Evolutionary conservation across 2,329 filamentous ascomycete species (phyloP).

Genomic region (Fusarium circinatum): DNA sequence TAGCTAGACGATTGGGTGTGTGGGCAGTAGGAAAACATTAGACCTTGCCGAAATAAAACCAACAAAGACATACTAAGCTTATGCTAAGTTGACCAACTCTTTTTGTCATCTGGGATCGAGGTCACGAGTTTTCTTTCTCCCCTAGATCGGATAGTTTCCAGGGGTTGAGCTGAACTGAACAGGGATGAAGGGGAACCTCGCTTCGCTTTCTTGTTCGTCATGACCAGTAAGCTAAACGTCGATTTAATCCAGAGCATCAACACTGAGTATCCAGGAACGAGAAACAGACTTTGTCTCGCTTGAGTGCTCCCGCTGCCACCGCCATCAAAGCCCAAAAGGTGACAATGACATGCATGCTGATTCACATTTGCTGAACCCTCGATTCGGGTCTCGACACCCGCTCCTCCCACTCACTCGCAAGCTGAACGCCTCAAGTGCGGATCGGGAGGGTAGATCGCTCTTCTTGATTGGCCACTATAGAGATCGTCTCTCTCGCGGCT

Average conservation of each 20-base stretch:
- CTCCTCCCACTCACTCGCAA: slow-evolving; percentile 2
- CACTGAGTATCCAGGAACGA: background rate
- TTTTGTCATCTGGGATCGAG: background rate
- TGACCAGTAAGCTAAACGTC: background rate
- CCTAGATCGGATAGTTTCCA: background rate
- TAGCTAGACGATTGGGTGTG: too few species aligned
- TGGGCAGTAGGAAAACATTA: background rate
- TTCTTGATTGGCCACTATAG: slow-evolving; percentile 1
- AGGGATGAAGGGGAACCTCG: background rate
- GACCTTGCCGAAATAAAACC: background rate
- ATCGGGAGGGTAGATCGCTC: background rate
- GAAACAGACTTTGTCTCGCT: background rate
- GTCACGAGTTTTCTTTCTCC: too few species aligned
- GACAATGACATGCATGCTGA: slow-evolving; percentile 26
- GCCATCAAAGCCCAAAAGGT: background rate
- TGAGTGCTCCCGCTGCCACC: slow-evolving; percentile 12
- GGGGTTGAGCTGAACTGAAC: background rate
- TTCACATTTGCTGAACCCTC: slow-evolving; percentile 11
- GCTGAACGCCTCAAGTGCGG: background rate
- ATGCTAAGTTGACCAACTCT: background rate
- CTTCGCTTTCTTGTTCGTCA: background rate
- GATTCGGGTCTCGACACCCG: background rate
- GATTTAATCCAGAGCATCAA: background rate
- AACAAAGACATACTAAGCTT: too few species aligned
- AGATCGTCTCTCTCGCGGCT: background rate